Evolutionary conservation across 148 eudicot species (phyloP).

Genomic region (Linanthus parryae): DNA sequence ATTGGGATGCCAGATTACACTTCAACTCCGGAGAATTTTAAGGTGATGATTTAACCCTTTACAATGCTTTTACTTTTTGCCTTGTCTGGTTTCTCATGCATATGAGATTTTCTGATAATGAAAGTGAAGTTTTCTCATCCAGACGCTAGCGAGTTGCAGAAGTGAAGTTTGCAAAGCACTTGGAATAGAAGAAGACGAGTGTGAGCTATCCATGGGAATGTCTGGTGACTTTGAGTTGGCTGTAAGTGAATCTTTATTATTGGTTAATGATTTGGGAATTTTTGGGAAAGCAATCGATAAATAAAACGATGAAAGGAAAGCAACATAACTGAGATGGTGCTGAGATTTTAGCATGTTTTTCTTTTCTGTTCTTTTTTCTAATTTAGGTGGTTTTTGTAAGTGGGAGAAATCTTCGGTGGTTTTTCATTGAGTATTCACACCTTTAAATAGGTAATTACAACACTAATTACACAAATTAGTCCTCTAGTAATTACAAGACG

Average conservation of each 20-base stretch:
- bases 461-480: no score
- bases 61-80: slow-evolving; percentile 1
- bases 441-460: no score
- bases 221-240: slow-evolving; percentile 97
- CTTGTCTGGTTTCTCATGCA: neutral
- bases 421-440: no score
- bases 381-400: no score
- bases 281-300: no score
- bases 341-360: no score
- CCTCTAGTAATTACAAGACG: no score
- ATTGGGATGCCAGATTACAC: slow-evolving; percentile 97
- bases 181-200: slow-evolving; percentile 72
- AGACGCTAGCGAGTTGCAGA: slow-evolving; percentile 78
- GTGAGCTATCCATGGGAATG: slow-evolving; percentile 99
- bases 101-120: neutral
- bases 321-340: no score
- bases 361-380: no score
- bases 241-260: slow-evolving; percentile 34
- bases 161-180: slow-evolving; percentile 73
- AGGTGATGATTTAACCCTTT: slow-evolving; percentile 30
- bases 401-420: no score
- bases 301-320: no score
- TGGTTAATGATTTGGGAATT: neutral
- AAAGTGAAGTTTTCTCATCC: slow-evolving; percentile 13
- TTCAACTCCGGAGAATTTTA: slow-evolving; percentile 95